phyloP scores from a whole-genome alignment of 345 rosid genomes.

The Rhizophora mangle region DNA sequence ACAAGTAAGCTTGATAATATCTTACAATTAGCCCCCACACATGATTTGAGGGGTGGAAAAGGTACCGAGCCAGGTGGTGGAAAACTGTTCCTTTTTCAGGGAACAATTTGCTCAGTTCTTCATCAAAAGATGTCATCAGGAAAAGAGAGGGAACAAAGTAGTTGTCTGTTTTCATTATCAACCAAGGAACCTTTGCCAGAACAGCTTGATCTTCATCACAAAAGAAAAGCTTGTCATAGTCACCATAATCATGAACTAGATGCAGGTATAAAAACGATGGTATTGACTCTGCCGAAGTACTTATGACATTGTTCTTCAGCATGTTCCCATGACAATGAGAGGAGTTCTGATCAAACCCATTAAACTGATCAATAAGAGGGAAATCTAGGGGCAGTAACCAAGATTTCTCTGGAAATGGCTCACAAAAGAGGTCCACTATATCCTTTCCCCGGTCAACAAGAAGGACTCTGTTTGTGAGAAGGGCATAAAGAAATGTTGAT shows the following conservation, averaged over 20 bases:
- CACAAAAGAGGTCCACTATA: slow-evolving; percentile 29
- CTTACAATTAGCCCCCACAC: slow-evolving; percentile 34
- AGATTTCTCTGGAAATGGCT: slow-evolving; percentile 30
- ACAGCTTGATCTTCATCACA: slow-evolving; percentile 23
- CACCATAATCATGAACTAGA: slow-evolving; percentile 27
- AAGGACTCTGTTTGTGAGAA: slow-evolving; percentile 28
- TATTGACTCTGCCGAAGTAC: slow-evolving; percentile 3
- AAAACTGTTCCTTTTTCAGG: slow-evolving; percentile 26
- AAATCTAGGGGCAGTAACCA: slow-evolving; percentile 24
- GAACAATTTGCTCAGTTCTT: slow-evolving; percentile 22
- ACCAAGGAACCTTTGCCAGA: slow-evolving; percentile 24
- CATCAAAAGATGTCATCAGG: slow-evolving; percentile 24
- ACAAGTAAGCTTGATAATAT: slow-evolving; percentile 22
- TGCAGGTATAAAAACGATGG: slow-evolving; percentile 20
- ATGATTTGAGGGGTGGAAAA: slow-evolving; percentile 25
- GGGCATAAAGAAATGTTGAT: slow-evolving; percentile 27
- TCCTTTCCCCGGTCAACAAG: slow-evolving; percentile 29
- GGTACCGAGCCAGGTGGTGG: slow-evolving; percentile 26
- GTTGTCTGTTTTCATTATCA: slow-evolving; percentile 24
- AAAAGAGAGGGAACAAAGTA: slow-evolving; percentile 29
- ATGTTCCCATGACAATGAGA: slow-evolving; percentile 18
- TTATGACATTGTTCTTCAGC: slow-evolving; percentile 19
- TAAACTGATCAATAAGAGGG: slow-evolving; percentile 17
- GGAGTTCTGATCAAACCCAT: slow-evolving; percentile 15
- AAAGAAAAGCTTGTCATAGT: slow-evolving; percentile 28